Evolutionary conservation across 2,329 filamentous ascomycete species (phyloP), one percentile per base, ranked within the genome.

Genomic region (Fusarium lyarnte): DNA sequence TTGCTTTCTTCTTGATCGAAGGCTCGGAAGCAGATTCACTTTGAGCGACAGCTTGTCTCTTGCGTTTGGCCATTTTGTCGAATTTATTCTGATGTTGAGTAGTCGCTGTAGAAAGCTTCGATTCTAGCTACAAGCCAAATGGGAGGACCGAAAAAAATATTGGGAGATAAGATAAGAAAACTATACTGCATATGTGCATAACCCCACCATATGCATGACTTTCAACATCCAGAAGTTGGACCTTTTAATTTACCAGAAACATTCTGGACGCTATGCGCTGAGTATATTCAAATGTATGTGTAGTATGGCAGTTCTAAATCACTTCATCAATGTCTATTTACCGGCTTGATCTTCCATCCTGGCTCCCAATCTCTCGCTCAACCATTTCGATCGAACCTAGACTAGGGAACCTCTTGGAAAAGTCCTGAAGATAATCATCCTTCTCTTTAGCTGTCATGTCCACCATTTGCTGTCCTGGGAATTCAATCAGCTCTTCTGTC

Each of bases 331-430:
- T 54, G 43, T 61, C 46, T 52, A 49, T 60, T 75, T 63, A 78
- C 69, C 74, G 75, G 68, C 69, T 66, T 27, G 72, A 62, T 39
- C 69, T 69, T 82, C 76, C 86, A 27, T 68, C 63, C 17, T 73
- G 77, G n/a, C 73, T 72, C 39, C 68, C 72, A 47, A 83, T 79
- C 58, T 88, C 92, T 67, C 91, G 89, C 83, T 96, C 93, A n/a
- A 94, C 92, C 90, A 95, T 93, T 84, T 98, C 95, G 74, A 98
- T 89, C 14, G 94, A 89, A 62, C 91, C 91, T 65, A 98, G 84
- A 79, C 93, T 97, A 2, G 95, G 95, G 81, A 94, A 98, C 65
- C 94, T 87, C 82, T 94, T 94, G 68, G 91, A 92, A 80, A 98
- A 98, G 78, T 93, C 82, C 66, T 83, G 81, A 47, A 92, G 81